phyloP scores from a whole-genome alignment of 768 basidiomycete genomes.

The Tricholoma terreum region DNA sequence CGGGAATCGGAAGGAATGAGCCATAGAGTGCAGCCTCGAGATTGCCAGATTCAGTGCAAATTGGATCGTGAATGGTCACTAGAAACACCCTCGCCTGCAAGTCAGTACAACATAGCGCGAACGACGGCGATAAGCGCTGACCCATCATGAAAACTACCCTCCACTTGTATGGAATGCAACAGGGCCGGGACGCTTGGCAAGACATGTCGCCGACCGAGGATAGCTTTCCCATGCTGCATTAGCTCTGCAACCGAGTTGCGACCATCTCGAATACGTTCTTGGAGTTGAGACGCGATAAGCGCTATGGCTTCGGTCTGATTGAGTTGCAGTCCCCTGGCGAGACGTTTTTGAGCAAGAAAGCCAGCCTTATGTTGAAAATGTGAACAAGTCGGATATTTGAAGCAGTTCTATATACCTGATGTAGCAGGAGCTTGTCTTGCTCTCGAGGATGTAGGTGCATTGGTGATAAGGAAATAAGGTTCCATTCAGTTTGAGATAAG shows the following conservation, averaged over 20 bases:
- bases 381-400: no score
- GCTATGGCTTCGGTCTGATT: conserved; percentile 88
- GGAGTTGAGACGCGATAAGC: conserved; percentile 87
- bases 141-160: conserved; percentile 91
- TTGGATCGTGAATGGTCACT: conserved; percentile 96
- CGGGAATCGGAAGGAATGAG: conserved; percentile 85
- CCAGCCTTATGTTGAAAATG: conserved; percentile 77
- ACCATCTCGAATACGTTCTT: conserved; percentile 94
- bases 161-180: conserved; percentile 88
- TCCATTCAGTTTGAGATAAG: conserved; percentile 4
- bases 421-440: conserved; percentile 69
- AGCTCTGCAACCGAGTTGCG: conserved; percentile 78
- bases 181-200: conserved; percentile 72
- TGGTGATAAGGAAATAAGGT: not conserved
- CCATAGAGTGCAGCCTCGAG: conserved; percentile 87
- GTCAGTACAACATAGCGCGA: not conserved
- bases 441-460: conserved; percentile 79
- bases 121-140: conserved; percentile 28
- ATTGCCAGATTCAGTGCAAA: conserved; percentile 80
- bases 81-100: conserved; percentile 68
- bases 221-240: conserved; percentile 89
- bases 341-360: conserved; percentile 87
- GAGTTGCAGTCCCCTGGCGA: conserved; percentile 87
- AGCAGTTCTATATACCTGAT: conserved; percentile 46
- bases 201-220: conserved; percentile 89